phyloP scores from a whole-genome alignment of 768 basidiomycete species.

The Vararia minispora region DNA sequence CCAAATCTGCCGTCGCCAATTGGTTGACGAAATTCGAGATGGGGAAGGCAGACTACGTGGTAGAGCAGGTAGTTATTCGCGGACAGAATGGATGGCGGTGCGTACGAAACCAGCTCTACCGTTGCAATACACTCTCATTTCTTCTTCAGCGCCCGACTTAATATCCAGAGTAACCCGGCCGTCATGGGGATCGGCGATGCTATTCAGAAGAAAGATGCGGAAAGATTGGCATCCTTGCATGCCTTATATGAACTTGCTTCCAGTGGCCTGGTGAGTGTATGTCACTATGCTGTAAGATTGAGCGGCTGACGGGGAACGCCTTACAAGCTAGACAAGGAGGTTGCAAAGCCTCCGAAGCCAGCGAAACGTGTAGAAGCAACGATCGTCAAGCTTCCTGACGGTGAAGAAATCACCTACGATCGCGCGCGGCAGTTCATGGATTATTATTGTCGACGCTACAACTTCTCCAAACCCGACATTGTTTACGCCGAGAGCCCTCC shows the following conservation, averaged over 20 bases:
- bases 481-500: conserved; percentile 31
- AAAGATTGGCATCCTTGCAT: conserved; percentile 65
- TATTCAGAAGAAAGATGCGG: conserved; percentile 47
- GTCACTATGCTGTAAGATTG: not conserved
- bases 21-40: conserved; percentile 17
- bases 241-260: conserved; percentile 60
- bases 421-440: conserved; percentile 87
- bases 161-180: conserved; percentile 19
- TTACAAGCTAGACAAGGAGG: conserved; percentile 9
- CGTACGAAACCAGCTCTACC: conserved; percentile 31
- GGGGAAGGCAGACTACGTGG: conserved; percentile 19
- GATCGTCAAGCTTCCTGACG: conserved; percentile 37
- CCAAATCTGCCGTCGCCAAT: conserved; percentile 43
- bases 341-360: too few species aligned
- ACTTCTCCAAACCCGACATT: conserved; percentile 65
- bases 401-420: conserved; percentile 52
- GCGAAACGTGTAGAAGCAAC: too few species aligned
- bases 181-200: conserved; percentile 57
- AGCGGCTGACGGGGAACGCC: not conserved
- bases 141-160: conserved; percentile 16
- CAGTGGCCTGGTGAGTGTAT: conserved; percentile 47
- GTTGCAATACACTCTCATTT: conserved; percentile 24
- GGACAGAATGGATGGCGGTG: conserved; percentile 36
- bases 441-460: conserved; percentile 78
- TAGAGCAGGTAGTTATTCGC: conserved; percentile 19